Conservation (phyloP, 345 rosid species). For the Nephelium lappaceum region DNA sequence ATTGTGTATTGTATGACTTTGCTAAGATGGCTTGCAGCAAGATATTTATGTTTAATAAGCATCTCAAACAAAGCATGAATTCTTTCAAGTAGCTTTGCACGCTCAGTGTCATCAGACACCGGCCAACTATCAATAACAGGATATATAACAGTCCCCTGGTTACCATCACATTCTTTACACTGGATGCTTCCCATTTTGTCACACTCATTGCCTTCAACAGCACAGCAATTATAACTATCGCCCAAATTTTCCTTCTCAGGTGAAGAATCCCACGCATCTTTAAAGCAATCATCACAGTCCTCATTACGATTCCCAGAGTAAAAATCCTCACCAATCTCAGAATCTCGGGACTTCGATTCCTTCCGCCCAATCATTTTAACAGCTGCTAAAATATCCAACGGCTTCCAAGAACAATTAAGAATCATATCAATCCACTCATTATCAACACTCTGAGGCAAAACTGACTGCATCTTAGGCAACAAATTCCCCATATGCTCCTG, state of each 20-base stretch:
- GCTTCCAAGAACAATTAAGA: constrained; percentile 76
- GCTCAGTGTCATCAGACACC: constrained; percentile 65
- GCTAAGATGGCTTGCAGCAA: constrained; percentile 77
- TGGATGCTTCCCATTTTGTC: constrained; percentile 34
- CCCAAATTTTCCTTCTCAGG: constrained; percentile 55
- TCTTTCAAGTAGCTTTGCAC: constrained; percentile 78
- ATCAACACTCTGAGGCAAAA: constrained; percentile 75
- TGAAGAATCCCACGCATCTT: constrained; percentile 85
- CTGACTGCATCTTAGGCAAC: constrained; percentile 67
- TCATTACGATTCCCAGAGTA: constrained; percentile 41
- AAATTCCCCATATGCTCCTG: constrained; percentile 80
- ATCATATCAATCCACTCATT: constrained; percentile 77
- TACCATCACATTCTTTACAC: constrained; percentile 46
- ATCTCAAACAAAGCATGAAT: constrained; percentile 63
- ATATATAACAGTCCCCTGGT: constrained; percentile 34
- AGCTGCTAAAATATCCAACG: constrained; percentile 72
- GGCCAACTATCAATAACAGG: constrained; percentile 69
- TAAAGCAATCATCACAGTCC: constrained; percentile 66
- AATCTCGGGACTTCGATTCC: constrained; percentile 45
- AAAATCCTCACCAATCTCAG: constrained; percentile 43
- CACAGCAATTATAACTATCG: constrained; percentile 43
- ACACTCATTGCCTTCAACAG: constrained; percentile 31
- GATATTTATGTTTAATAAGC: constrained; percentile 77
- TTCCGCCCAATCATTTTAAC: constrained; percentile 51
- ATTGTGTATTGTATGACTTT: constrained; percentile 71